A percentile compares a stretch with the other conserved stretches of the same genome.
These are phyloP conservation scores for Auricularia sp. DNA, from an alignment of 768 basidiomycete species.

Conservation along the genomic window DNA sequence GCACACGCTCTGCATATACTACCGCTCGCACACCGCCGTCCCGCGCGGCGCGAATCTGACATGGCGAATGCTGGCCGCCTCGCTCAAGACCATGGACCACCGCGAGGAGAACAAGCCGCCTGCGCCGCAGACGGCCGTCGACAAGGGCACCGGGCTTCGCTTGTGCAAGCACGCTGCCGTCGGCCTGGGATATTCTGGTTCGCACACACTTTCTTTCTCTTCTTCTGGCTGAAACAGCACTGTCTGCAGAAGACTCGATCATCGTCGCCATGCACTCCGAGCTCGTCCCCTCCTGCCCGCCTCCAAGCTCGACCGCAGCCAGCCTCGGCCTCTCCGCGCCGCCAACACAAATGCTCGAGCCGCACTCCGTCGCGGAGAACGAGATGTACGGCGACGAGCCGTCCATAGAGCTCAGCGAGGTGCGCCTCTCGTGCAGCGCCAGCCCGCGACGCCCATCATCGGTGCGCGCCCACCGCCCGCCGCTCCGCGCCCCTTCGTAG, in stretches of 20 bases:
- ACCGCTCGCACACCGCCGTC: neutral
- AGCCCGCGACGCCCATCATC: no score
- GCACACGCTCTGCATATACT: neutral
- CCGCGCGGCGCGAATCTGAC: neutral
- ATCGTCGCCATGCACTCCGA: neutral
- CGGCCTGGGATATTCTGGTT: neutral
- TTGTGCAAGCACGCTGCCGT: neutral
- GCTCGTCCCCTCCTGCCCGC: neutral
- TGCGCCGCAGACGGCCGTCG: neutral
- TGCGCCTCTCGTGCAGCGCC: neutral
- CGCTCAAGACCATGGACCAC: neutral
- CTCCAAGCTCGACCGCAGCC: neutral
- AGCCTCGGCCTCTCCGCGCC: neutral
- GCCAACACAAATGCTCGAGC: neutral
- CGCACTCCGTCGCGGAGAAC: neutral
- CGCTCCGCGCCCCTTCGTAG: no score
- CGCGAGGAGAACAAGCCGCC: neutral
- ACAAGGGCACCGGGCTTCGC: neutral
- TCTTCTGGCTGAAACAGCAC: neutral
- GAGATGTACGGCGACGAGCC: neutral
- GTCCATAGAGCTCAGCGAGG: neutral
- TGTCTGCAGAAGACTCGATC: neutral
- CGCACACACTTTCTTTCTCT: neutral
- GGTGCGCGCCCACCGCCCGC: neutral
- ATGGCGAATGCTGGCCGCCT: neutral